Base-by-base conservation (phyloP, 192 early-diverging fungal genomes). In the Coemansia sp. region DNA sequence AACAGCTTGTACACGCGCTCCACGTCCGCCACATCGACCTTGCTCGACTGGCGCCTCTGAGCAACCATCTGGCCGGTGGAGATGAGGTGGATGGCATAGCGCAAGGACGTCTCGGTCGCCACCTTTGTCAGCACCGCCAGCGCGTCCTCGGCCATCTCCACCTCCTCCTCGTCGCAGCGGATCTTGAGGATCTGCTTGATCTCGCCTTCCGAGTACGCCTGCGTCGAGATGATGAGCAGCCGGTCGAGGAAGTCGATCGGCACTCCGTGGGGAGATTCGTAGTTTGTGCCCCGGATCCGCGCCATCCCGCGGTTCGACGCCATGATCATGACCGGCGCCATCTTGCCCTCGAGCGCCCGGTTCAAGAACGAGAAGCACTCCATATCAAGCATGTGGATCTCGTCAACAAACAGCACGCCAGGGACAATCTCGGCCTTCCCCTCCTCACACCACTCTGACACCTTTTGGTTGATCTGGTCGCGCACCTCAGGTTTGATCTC, bases 381-480 rank as follows among this genome's bases (percentile, higher is more conserved):
- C 68, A 99, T 97, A 40, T 99, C 96, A 27, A 99, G 89, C 88
- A 97, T 97, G 66, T 99, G 96, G 26, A 99, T 94, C 76, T 99
- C 96, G 61, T 99, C 96, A 53, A 99, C 92, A 64, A 99, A 99
- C 39, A 99, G 80, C 23, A 94, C 56, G 33, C 96, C 96, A 18
- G 96, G 94, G 2, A 99, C 87, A 66, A 99, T 91, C 62, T 97
- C 94, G 10, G 94, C 87, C 58, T 96, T 99, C 41, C 94, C 94
- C 67, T 99, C 93, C 72, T 99, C 96, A 44, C 93, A 83, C 93
- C 93, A 99, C 56, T 95, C 94, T 7, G 89, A 81, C 2, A 99
- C 88, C 57, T 94, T 94, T 44, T 80, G 82, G 78, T 99, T 97
- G 70, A 99, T 97, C 58, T 99, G 93, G 40, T 99, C 94, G 38